A percentile compares a stretch with the other conserved stretches of the same genome.
These are phyloP conservation scores for Epichloe festucae DNA, from an alignment of 2,329 filamentous ascomycete genomes.

Conservation along the genomic window DNA sequence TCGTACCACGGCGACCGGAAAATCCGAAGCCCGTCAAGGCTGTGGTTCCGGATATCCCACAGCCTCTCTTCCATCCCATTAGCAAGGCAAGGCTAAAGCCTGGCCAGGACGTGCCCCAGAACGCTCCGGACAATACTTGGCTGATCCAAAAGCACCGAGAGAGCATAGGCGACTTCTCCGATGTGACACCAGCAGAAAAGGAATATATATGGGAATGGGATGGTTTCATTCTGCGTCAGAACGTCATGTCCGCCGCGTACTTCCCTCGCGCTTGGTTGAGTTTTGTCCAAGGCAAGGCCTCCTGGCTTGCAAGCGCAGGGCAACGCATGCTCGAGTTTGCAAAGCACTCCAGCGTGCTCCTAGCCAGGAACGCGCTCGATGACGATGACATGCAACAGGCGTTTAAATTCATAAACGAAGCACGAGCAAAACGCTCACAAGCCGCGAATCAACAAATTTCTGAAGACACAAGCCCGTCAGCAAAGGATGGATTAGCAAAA, in stretches of 20 bases:
- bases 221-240: constrained; percentile 37
- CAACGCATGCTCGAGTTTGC: constrained; percentile 40
- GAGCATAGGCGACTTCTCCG: constrained; percentile 42
- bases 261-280: constrained; percentile 37
- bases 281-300: constrained; percentile 36
- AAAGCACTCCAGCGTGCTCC: constrained; percentile 38
- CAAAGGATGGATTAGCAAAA: constrained; percentile 8
- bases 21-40: constrained; percentile 17
- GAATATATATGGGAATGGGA: constrained; percentile 49
- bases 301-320: constrained; percentile 37
- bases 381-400: constrained; percentile 31
- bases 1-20: constrained; percentile 5
- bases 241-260: constrained; percentile 37
- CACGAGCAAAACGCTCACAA: constrained; percentile 17
- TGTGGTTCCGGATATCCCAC: constrained; percentile 35
- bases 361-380: constrained; percentile 33
- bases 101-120: constrained; percentile 32
- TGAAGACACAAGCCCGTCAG: background rate
- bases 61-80: constrained; percentile 43
- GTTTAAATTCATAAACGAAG: constrained; percentile 29
- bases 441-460: background rate
- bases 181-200: constrained; percentile 40
- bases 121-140: constrained; percentile 36
- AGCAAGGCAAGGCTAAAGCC: constrained; percentile 39
- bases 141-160: constrained; percentile 46